Percentiles rank a stretch among this genome's conserved stretches.
Conservation (phyloP, 192 early-diverging fungal species). For the Phlyctochytrium arcticum region DNA sequence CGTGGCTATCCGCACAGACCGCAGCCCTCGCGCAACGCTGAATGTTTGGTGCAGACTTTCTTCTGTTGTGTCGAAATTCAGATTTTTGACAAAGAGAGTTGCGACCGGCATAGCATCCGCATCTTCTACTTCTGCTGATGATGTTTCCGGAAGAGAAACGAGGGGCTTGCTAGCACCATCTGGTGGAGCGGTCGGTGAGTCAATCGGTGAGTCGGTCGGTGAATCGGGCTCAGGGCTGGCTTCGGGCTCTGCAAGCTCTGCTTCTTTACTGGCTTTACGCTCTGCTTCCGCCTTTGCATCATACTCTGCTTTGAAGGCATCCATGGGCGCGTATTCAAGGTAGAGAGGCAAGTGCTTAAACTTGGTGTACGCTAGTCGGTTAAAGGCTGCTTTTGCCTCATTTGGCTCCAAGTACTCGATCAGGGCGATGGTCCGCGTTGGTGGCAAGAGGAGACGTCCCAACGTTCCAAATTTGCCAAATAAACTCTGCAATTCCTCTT, state of each 20-base stretch:
- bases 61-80: constrained; percentile 87
- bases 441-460: constrained; percentile 85
- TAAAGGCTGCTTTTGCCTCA: constrained; percentile 87
- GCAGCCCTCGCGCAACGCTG: constrained; percentile 67
- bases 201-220: constrained; percentile 28
- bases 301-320: constrained; percentile 65
- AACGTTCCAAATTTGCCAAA: constrained; percentile 89
- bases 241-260: constrained; percentile 20
- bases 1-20: constrained; percentile 74
- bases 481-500: constrained; percentile 73
- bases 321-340: constrained; percentile 87
- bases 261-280: constrained; percentile 16
- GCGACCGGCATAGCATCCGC: constrained; percentile 58
- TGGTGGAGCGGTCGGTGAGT: constrained; percentile 27
- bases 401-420: constrained; percentile 88
- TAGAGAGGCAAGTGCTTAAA: constrained; percentile 90
- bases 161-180: constrained; percentile 41
- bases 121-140: constrained; percentile 39
- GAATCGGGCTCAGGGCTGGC: constrained; percentile 16
- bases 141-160: constrained; percentile 16
- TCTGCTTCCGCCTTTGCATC: constrained; percentile 44
- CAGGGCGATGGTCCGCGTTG: constrained; percentile 87
- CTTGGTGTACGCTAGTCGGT: constrained; percentile 82
- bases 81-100: constrained; percentile 95
- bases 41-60: constrained; percentile 72